Conservation (phyloP, 192 early-diverging fungal genomes). For the Piromyces sp. region DNA sequence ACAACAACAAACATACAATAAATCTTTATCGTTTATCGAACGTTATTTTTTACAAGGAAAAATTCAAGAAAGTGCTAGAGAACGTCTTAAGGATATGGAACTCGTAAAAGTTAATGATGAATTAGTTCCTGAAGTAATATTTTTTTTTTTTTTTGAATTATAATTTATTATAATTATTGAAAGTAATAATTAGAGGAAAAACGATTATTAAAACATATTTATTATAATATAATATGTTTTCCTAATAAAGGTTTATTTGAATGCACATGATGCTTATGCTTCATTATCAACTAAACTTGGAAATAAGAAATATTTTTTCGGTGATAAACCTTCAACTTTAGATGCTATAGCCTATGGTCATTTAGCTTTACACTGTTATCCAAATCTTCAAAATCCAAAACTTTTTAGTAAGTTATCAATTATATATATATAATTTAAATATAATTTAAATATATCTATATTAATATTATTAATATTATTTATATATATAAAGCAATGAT, state of each 20-base stretch:
- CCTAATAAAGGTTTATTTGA: slow-evolving; percentile 42
- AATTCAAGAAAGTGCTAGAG: slow-evolving; percentile 47
- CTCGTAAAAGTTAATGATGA: not conserved
- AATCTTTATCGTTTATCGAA: slow-evolving; percentile 45
- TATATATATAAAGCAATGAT: not conserved
- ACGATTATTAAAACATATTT: too few species aligned
- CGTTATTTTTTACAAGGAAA: slow-evolving; percentile 55
- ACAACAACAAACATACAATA: slow-evolving; percentile 54
- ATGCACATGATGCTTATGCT: slow-evolving; percentile 45
- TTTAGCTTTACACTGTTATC: slow-evolving; percentile 54
- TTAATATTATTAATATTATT: too few species aligned
- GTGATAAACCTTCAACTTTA: slow-evolving; percentile 50
- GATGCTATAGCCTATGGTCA: slow-evolving; percentile 74
- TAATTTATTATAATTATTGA: not conserved
- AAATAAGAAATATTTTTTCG: slow-evolving; percentile 65
- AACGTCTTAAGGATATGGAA: slow-evolving; percentile 38
- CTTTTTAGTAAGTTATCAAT: slow-evolving; percentile 41
- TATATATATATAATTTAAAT: too few species aligned
- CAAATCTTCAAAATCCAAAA: slow-evolving; percentile 50
- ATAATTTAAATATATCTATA: too few species aligned
- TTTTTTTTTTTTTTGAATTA: not conserved
- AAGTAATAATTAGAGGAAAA: too few species aligned
- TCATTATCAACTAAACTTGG: slow-evolving; percentile 55
- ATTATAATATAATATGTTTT: too few species aligned
- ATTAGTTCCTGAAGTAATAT: not conserved